These are phyloP conservation scores for Trichocladium uniseriatum DNA, from an alignment of 495 filamentous ascomycete species.

Conservation along the genomic window DNA sequence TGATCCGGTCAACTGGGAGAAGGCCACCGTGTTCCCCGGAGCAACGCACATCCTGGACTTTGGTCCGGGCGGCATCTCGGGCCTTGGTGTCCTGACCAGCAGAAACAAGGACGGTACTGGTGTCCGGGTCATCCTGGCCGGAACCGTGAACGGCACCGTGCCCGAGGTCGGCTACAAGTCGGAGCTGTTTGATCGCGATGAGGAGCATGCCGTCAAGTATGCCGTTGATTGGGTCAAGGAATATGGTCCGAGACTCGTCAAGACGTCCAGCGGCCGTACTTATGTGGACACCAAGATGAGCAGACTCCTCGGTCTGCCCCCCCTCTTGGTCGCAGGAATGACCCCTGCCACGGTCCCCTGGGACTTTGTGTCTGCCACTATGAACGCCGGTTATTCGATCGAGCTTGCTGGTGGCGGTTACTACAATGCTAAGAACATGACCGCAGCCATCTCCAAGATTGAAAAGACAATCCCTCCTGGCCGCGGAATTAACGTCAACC, in stretches of 20 bases:
- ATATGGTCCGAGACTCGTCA: slow-evolving; percentile 77
- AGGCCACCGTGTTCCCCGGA: slow-evolving; percentile 75
- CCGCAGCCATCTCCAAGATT: slow-evolving; percentile 79
- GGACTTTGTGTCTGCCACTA: slow-evolving; percentile 93
- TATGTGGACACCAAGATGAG: slow-evolving; percentile 99
- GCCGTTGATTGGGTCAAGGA: slow-evolving; percentile 98
- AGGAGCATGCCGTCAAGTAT: slow-evolving; percentile 84
- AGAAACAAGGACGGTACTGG: slow-evolving; percentile 97
- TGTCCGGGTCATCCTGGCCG: slow-evolving; percentile 88
- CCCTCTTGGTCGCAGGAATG: slow-evolving; percentile 93
- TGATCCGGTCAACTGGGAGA: slow-evolving; percentile 89
- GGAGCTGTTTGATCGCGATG: slow-evolving; percentile 91
- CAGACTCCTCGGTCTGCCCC: slow-evolving; percentile 77
- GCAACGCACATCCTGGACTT: slow-evolving; percentile 96
- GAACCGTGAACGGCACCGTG: slow-evolving; percentile 81
- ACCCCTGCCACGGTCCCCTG: slow-evolving; percentile 88
- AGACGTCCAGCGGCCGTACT: slow-evolving; percentile 74
- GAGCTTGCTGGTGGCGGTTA: slow-evolving; percentile 91
- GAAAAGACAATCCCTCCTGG: slow-evolving; percentile 81
- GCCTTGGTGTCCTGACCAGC: slow-evolving; percentile 92
- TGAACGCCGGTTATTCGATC: slow-evolving; percentile 91
- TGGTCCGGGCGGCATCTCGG: slow-evolving; percentile 90
- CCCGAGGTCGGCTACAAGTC: slow-evolving; percentile 92
- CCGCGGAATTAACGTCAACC: slow-evolving; percentile 84
- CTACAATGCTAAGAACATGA: slow-evolving; percentile 85